Conservation (phyloP, 805 yeast species). For the Saturnispora sekii region DNA sequence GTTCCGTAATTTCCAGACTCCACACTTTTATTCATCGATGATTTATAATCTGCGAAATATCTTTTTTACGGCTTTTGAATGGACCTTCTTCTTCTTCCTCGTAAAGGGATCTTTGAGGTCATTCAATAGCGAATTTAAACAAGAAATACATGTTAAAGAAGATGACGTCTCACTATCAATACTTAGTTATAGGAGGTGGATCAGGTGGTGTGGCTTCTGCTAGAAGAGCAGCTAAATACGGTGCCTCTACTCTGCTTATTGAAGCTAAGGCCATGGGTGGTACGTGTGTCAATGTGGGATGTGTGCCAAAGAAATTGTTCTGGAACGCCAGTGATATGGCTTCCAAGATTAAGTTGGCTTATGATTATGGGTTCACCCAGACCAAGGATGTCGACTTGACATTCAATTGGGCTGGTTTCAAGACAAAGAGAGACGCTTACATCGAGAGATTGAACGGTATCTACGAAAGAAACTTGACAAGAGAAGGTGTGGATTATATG, state of each 20-base stretch:
- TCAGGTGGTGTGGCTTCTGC: slow-evolving; percentile 99
- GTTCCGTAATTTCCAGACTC: too few species aligned
- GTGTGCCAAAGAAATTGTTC: slow-evolving; percentile 98
- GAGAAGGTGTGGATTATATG: slow-evolving; percentile 80
- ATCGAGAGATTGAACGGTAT: slow-evolving; percentile 82
- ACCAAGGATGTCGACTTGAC: slow-evolving; percentile 73
- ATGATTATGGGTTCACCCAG: slow-evolving; percentile 68
- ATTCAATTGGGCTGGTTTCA: slow-evolving; percentile 77
- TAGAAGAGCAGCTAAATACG: slow-evolving; percentile 89
- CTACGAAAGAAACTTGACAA: slow-evolving; percentile 75
- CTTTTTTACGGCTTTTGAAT: too few species aligned
- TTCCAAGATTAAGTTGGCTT: slow-evolving; percentile 58
- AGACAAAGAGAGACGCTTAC: slow-evolving; percentile 88
- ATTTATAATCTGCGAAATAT: too few species aligned
- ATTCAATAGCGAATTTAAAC: too few species aligned
- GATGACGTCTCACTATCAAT: slow-evolving; percentile 60
- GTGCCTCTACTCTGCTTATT: slow-evolving; percentile 76
- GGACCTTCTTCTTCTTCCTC: too few species aligned
- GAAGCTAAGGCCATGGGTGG: slow-evolving; percentile 89
- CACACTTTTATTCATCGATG: too few species aligned
- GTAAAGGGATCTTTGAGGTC: too few species aligned
- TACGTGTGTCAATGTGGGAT: slow-evolving; percentile 91
- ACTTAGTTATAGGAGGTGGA: slow-evolving; percentile 96
- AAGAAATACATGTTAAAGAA: slow-evolving; percentile 7
- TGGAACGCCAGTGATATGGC: slow-evolving; percentile 96